Base-by-base conservation (phyloP, 768 basidiomycete genomes). In the Pleurotus tuber-regium region DNA sequence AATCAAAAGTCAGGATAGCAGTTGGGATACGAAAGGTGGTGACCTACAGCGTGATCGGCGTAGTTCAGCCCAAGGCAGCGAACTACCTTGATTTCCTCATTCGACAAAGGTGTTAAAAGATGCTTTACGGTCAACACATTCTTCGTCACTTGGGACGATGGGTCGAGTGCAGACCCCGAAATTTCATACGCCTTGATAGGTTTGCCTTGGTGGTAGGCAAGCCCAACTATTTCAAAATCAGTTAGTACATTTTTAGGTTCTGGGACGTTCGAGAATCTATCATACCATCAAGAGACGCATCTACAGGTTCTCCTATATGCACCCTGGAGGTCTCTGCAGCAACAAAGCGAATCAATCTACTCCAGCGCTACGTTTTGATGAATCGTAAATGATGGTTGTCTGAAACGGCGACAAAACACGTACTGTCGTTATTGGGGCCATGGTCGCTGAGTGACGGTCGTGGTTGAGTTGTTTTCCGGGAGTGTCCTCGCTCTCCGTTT, bases 21-120 rank as follows among this genome's bases (percentile, higher is more conserved):
- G 25, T 7, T 29, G 46, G 26, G 46, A 31, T 25, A 10, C 21
- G 19, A 58, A 18, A 42, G 53, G 30, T 33, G 29, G 16, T 65
- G 21, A 19, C 35, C 21, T 59, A 74, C 89, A 5, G 90, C 90
- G 70, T 92, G 89, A 59, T 91, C 89, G n/a, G 78, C 77, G 62
- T 92, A 92, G 63, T 92, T 92, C 42, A 92, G 68, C 0, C 89
- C 89, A 10, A 92, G 68, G 66, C 88, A 90, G 9, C 89, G 78
- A 23, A 89, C 87, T 2, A 85, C 68, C 54, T 80, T 81, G 55
- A 90, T 73, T 60, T 89, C 75, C 54, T 85, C 79, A 35, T 78
- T 70, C 7, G 86, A 75, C 21, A 92, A 73, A 9, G 89, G 89
- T 2, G 82, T 70, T 14, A 92, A 76, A 30, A 92, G 78, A 35